These are phyloP conservation scores for Candida vartiovaarae DNA, from an alignment of 805 yeast species.

Conservation along the genomic window DNA sequence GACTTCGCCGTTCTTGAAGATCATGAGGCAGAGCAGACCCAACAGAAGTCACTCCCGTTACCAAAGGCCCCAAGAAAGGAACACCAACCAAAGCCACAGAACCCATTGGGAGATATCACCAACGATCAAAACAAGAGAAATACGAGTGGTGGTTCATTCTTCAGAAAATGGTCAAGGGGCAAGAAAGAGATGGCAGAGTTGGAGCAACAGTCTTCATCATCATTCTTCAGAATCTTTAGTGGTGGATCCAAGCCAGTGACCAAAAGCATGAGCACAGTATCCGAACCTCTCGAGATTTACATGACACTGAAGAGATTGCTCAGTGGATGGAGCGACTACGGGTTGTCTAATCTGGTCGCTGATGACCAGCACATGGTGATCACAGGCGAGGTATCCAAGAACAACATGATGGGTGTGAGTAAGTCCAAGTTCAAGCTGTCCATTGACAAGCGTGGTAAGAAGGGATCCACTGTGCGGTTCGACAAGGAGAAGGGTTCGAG, in stretches of 20 bases:
- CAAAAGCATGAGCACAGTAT: conserved; percentile 26
- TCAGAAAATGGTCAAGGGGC: conserved; percentile 23
- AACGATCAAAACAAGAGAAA: conserved; percentile 16
- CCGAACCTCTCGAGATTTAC: conserved; percentile 45
- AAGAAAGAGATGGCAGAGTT: conserved; percentile 16
- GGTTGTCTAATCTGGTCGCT: conserved; percentile 48
- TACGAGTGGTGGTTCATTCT: conserved; percentile 19
- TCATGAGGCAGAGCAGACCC: conserved; percentile 14
- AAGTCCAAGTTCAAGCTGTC: conserved; percentile 57
- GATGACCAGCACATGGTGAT: conserved; percentile 38
- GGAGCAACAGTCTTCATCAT: conserved; percentile 14
- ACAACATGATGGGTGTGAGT: conserved; percentile 54
- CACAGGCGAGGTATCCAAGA: conserved; percentile 55
- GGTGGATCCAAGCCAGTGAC: conserved; percentile 12
- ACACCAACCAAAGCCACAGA: neutral
- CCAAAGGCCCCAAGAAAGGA: conserved; percentile 11
- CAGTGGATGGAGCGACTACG: conserved; percentile 64
- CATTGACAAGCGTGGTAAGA: conserved; percentile 37
- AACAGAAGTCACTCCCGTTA: conserved; percentile 6
- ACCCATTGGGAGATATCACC: conserved; percentile 18
- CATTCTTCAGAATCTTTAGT: conserved; percentile 28
- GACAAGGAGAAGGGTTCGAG: conserved; percentile 59
- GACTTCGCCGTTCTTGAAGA: neutral
- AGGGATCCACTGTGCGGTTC: conserved; percentile 48
- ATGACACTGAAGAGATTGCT: conserved; percentile 58